Conservation (phyloP, 345 rosid species). For the Bretschneidera sinensis region DNA sequence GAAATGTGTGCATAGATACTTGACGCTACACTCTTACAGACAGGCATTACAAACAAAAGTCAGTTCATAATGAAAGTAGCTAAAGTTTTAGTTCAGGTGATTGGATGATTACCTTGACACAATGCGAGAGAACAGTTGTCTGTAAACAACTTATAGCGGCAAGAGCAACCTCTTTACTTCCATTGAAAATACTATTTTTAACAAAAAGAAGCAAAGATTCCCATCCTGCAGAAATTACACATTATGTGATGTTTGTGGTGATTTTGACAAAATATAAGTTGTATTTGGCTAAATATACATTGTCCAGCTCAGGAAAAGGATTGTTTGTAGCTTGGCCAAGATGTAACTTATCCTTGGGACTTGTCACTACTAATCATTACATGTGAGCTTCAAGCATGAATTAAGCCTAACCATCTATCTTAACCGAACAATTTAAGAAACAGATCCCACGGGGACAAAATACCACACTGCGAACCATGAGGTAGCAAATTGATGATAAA, state of each 20-base stretch:
- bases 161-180: conserved; percentile 91
- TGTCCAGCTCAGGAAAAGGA: neutral
- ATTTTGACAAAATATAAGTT: neutral
- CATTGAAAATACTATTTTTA: conserved; percentile 71
- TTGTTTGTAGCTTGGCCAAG: neutral
- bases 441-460: neutral
- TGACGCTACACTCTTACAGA: too few relatives aligned
- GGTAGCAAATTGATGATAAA: neutral
- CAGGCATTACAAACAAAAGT: too few relatives aligned
- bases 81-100: too few relatives aligned
- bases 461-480: neutral
- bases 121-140: conserved; percentile 73
- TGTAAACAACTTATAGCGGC: conserved; percentile 90
- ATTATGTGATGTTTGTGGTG: neutral
- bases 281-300: neutral
- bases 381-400: neutral
- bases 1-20: neutral
- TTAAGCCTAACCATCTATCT: neutral
- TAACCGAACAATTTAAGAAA: too few relatives aligned
- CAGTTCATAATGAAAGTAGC: too few relatives aligned
- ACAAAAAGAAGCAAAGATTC: conserved; percentile 74
- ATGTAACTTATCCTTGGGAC: too few relatives aligned
- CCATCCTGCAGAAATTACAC: conserved; percentile 63
- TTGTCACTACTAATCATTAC: too few relatives aligned
- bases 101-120: conserved; percentile 83